Conservation (phyloP, 2,329 filamentous ascomycete species). For the Trichophyton mentagrophytes region DNA sequence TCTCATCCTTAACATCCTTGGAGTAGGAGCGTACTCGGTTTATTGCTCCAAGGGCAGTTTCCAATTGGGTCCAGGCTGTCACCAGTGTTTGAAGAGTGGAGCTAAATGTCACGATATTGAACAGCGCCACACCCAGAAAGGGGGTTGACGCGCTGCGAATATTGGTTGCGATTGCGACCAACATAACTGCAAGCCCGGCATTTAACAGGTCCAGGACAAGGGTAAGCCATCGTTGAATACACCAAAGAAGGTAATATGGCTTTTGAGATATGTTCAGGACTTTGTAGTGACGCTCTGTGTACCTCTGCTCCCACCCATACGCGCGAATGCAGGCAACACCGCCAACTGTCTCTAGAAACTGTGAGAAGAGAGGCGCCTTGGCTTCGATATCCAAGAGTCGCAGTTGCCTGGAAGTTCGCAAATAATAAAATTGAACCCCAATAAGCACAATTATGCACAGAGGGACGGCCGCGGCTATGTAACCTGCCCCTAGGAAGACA, state of each 20-base stretch:
- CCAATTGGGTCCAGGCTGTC: background rate
- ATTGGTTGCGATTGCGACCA: background rate
- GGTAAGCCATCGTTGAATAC: slow-evolving; percentile 4
- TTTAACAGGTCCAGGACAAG: background rate
- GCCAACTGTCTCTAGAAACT: slow-evolving; percentile 2
- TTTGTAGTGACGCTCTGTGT: slow-evolving; percentile 2
- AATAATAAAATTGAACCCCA: background rate
- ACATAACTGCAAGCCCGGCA: background rate
- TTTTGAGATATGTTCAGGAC: slow-evolving; percentile 1
- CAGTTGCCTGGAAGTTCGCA: background rate
- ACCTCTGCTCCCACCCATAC: background rate
- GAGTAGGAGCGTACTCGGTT: slow-evolving; percentile 1
- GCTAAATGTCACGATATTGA: background rate
- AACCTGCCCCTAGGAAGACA: background rate
- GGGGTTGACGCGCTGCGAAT: background rate
- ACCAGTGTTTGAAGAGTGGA: background rate
- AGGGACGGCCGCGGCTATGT: background rate
- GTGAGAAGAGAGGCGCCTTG: background rate
- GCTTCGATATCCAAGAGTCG: slow-evolving; percentile 3
- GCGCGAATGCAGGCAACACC: background rate
- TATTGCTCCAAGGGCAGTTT: background rate
- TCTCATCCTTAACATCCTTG: background rate
- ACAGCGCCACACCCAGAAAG: slow-evolving; percentile 2
- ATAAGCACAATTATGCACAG: slow-evolving; percentile 1
- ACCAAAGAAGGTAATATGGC: slow-evolving; percentile 1